These are phyloP conservation scores for Saccharomycopsis guyanensis DNA, from an alignment of 805 yeast genomes.

Conservation along the genomic window DNA sequence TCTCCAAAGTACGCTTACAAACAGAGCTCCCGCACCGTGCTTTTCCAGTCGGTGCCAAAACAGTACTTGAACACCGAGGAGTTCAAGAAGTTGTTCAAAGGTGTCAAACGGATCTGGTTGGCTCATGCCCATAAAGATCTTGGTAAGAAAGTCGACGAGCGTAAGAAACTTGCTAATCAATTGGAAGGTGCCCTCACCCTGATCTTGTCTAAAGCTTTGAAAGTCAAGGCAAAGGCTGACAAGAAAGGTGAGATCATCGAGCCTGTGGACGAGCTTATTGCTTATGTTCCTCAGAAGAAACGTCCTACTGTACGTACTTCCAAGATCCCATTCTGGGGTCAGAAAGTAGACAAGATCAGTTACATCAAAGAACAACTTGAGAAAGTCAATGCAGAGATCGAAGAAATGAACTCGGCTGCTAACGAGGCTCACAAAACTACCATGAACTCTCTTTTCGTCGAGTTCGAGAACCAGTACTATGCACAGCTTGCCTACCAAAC, in stretches of 20 bases:
- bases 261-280: conserved; percentile 40
- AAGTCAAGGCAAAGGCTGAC: conserved; percentile 53
- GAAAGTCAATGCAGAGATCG: conserved; percentile 47
- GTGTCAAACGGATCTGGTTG: conserved; percentile 77
- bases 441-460: conserved; percentile 76
- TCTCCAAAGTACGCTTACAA: conserved; percentile 74
- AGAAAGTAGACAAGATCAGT: conserved; percentile 57
- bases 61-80: conserved; percentile 64
- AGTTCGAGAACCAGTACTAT: conserved; percentile 65
- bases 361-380: conserved; percentile 52
- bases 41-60: conserved; percentile 79
- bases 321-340: conserved; percentile 38
- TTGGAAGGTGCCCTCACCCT: conserved; percentile 62
- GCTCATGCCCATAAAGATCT: conserved; percentile 52
- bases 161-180: conserved; percentile 50
- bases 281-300: conserved; percentile 57
- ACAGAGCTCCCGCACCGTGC: conserved; percentile 70
- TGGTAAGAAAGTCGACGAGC: conserved; percentile 45
- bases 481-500: conserved; percentile 70
- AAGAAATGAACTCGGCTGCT: conserved; percentile 44
- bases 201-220: conserved; percentile 54
- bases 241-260: conserved; percentile 50
- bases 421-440: conserved; percentile 36
- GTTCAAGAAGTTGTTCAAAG: conserved; percentile 67
- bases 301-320: conserved; percentile 49